phyloP scores from a whole-genome alignment of 345 rosid species.

The Limnanthes douglasii region DNA sequence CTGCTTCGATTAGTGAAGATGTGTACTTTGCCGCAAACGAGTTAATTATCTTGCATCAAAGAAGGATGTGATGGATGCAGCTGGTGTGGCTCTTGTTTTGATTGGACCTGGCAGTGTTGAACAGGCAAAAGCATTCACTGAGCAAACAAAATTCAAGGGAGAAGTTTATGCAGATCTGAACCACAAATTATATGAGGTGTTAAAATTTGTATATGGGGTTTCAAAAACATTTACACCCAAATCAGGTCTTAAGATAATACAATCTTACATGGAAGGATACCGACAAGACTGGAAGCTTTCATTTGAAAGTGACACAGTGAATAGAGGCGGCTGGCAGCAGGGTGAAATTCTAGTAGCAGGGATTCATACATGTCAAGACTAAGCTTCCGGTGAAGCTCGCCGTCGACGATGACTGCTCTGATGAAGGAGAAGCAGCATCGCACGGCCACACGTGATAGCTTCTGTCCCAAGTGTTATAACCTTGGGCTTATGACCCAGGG shows the following conservation, averaged over 20 bases:
- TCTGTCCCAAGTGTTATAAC: no score
- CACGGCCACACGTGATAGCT: no score
- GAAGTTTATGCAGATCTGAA: slow-evolving; percentile 94
- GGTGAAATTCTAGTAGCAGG: slow-evolving; percentile 94
- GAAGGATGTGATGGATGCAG: slow-evolving; percentile 76
- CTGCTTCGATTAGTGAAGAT: no score
- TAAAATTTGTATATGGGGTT: slow-evolving; percentile 67
- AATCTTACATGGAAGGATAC: slow-evolving; percentile 83
- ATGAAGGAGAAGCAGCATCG: no score
- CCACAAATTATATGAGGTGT: slow-evolving; percentile 63
- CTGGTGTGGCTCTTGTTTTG: slow-evolving; percentile 62
- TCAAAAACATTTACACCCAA: slow-evolving; percentile 70
- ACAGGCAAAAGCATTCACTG: slow-evolving; percentile 70
- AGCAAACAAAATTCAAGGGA: slow-evolving; percentile 83
- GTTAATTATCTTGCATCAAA: no score
- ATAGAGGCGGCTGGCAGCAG: slow-evolving; percentile 93
- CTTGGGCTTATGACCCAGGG: no score
- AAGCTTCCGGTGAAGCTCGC: no score
- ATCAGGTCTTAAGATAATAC: slow-evolving; percentile 83
- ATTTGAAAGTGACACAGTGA: slow-evolving; percentile 52
- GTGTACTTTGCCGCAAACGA: no score
- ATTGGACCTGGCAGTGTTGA: slow-evolving; percentile 83
- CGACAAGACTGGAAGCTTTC: slow-evolving; percentile 97
- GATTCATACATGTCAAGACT: no score
- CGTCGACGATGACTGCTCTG: no score